These are phyloP conservation scores for Kwoniella pini DNA, from an alignment of 768 basidiomycete species.

Conservation along the genomic window DNA sequence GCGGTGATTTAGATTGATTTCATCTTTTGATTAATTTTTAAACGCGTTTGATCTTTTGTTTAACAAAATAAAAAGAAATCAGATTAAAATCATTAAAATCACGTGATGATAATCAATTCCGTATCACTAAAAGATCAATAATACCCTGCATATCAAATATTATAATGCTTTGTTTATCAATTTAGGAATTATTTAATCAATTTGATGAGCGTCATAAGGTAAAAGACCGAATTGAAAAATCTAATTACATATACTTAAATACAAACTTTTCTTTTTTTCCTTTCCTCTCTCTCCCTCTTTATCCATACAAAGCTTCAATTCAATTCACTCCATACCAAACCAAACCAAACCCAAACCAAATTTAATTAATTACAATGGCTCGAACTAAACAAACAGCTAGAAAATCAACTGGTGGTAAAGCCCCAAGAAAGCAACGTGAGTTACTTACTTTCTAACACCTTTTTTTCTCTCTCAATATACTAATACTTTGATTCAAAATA, in stretches of 20 bases:
- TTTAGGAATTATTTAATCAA: too few species aligned
- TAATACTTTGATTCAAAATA: constrained; percentile 9
- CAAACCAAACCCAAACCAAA: constrained; percentile 10
- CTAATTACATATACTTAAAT: constrained; percentile 10
- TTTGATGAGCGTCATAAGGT: constrained; percentile 2
- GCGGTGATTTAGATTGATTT: constrained; percentile 6
- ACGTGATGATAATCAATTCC: constrained; percentile 3
- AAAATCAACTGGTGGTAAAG: constrained; percentile 92
- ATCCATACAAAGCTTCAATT: constrained; percentile 17
- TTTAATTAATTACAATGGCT: constrained; percentile 63
- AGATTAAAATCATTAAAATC: constrained; percentile 2
- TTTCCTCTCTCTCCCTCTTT: not conserved
- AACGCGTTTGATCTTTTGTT: not conserved
- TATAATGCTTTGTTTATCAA: too few species aligned
- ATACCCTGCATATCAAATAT: too few species aligned
- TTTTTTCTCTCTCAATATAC: not conserved
- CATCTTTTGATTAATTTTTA: not conserved
- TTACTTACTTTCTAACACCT: constrained; percentile 7
- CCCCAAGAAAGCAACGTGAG: constrained; percentile 55
- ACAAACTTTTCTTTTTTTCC: not conserved
- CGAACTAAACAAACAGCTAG: constrained; percentile 77
- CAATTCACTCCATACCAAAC: not conserved
- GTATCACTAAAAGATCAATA: not conserved
- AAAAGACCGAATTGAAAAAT: not conserved
- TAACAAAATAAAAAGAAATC: too few species aligned